Evolutionary conservation across 257 asterid genomes (phyloP).

Genomic region (Thymus mandschuricus): DNA sequence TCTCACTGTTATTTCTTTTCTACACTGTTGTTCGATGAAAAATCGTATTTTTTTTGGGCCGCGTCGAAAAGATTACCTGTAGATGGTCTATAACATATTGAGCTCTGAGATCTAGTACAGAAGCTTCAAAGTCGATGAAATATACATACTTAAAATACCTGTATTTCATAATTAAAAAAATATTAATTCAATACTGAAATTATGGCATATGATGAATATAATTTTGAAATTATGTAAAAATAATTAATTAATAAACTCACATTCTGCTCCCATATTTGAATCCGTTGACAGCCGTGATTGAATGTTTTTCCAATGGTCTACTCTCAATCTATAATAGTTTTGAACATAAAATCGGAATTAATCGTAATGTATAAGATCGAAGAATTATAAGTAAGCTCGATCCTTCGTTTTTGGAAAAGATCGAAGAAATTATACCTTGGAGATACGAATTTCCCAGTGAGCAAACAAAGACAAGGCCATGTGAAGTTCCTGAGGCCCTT

Average conservation of each 20-base stretch:
- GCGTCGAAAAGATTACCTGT: background rate
- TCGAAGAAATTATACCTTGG: background rate
- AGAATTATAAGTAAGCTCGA: no score
- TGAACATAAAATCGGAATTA: background rate
- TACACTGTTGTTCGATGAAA: no score
- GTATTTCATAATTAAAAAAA: conserved; percentile 4
- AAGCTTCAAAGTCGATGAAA: conserved; percentile 67
- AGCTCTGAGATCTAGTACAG: conserved; percentile 58
- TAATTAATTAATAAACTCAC: conserved; percentile 22
- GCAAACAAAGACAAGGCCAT: conserved; percentile 16
- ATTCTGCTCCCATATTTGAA: background rate
- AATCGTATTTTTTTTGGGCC: no score
- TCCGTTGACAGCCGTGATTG: background rate
- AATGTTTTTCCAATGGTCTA: conserved; percentile 20
- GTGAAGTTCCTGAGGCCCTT: conserved; percentile 2
- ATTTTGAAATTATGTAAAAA: no score
- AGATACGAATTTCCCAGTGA: background rate
- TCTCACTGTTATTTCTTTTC: no score
- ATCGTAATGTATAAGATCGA: no score
- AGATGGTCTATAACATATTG: conserved; percentile 37
- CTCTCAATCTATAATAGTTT: conserved; percentile 23
- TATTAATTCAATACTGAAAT: no score
- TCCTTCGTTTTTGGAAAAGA: no score
- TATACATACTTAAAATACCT: conserved; percentile 60
- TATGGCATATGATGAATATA: no score